phyloP scores from a whole-genome alignment of 2,329 filamentous ascomycete genomes.

The Penicillium sp. region DNA sequence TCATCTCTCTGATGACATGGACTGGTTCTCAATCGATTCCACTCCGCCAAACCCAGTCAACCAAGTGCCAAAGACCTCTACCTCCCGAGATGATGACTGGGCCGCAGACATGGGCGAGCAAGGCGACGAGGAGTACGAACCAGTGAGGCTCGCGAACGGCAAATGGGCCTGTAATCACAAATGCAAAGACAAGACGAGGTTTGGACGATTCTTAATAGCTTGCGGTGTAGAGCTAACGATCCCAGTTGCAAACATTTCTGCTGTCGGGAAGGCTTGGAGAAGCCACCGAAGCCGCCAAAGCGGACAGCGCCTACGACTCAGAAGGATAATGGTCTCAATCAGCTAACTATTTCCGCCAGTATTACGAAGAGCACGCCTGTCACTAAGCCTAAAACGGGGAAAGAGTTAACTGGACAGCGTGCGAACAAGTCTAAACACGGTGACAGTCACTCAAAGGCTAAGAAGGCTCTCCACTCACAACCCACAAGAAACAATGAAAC shows the following conservation, averaged over 20 bases:
- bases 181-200: conserved; percentile 59
- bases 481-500: not conserved
- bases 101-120: conserved; percentile 10
- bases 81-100: conserved; percentile 5
- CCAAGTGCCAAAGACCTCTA: not conserved
- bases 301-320: conserved; percentile 11
- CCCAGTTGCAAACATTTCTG: conserved; percentile 66
- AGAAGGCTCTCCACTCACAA: not conserved
- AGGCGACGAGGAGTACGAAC: conserved; percentile 32
- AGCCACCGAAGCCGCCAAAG: conserved; percentile 50
- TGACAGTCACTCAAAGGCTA: not conserved
- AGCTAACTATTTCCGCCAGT: conserved; percentile 30
- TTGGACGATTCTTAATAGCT: not conserved
- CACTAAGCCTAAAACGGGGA: conserved; percentile 14
- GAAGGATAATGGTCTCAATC: conserved; percentile 27
- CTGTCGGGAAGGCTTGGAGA: conserved; percentile 67
- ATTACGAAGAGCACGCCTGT: conserved; percentile 21
- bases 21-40: conserved; percentile 23
- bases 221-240: conserved; percentile 27
- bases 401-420: not conserved
- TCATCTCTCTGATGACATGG: conserved; percentile 15
- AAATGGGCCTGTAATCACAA: conserved; percentile 70
- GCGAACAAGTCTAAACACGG: not conserved
- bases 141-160: conserved; percentile 61
- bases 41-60: conserved; percentile 8